A percentile compares a stretch with the other conserved stretches of the same genome.
Conservation (phyloP, 306 rosid species). For the Acacia confusa region DNA sequence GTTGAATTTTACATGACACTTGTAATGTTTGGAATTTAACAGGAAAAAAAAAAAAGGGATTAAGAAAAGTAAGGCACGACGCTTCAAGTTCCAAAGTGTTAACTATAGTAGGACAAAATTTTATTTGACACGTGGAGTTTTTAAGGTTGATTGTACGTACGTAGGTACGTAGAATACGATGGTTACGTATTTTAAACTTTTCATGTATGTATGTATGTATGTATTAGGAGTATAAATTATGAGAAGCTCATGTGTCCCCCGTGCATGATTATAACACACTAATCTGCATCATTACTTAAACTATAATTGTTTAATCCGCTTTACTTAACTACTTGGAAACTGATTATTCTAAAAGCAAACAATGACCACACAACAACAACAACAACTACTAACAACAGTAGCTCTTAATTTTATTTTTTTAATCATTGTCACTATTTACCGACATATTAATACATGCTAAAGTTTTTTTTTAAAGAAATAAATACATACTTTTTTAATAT, state of each 20-base stretch:
- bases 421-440: not conserved
- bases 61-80: not conserved
- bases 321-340: conserved; percentile 7
- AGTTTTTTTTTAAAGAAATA: too few species aligned
- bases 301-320: not conserved
- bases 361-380: not conserved
- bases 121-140: not conserved
- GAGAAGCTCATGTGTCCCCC: not conserved
- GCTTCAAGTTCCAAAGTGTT: not conserved
- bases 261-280: not conserved
- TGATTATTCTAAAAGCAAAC: not conserved
- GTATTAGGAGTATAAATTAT: not conserved
- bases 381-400: too few species aligned
- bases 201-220: not conserved
- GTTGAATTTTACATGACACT: not conserved
- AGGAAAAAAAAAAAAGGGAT: not conserved
- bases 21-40: not conserved
- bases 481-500: too few species aligned
- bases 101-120: not conserved
- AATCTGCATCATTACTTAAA: not conserved
- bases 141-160: not conserved
- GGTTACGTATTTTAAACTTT: not conserved
- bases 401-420: not conserved
- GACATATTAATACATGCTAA: not conserved
- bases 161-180: not conserved